These are phyloP conservation scores for Wallacemonas sp. DNA, from an alignment of 208 protist species.

Conservation along the genomic window DNA sequence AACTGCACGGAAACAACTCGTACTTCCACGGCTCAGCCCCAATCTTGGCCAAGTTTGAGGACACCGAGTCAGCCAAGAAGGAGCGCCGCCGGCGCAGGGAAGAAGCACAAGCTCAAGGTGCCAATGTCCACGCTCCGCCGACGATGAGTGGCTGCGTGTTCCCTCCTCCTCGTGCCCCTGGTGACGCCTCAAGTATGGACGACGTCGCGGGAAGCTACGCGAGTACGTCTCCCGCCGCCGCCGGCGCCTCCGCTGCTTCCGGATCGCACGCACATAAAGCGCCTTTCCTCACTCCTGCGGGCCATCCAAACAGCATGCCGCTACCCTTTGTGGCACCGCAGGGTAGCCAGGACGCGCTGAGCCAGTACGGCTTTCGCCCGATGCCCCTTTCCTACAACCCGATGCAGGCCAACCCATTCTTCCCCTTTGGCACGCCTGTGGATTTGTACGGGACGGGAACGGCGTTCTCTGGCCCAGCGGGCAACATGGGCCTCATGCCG, in stretches of 20 bases:
- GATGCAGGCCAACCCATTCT: constrained; percentile 8
- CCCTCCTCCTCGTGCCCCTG: constrained; percentile 26
- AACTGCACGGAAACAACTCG: constrained; percentile 65
- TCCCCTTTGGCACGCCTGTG: constrained; percentile 1
- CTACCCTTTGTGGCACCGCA: background rate
- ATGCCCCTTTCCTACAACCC: constrained; percentile 10
- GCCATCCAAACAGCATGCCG: background rate
- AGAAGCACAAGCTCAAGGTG: constrained; percentile 15
- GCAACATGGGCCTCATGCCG: background rate
- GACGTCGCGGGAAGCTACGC: background rate
- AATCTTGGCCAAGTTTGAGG: constrained; percentile 73
- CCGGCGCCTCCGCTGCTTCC: no score
- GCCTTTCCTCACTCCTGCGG: background rate
- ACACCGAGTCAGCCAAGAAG: constrained; percentile 68
- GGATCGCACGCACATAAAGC: background rate
- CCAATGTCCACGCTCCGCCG: constrained; percentile 1
- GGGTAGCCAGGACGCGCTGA: background rate
- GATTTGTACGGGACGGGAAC: background rate
- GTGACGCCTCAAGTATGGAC: background rate
- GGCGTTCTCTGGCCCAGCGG: background rate
- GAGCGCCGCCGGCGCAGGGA: constrained; percentile 66
- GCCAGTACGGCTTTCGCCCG: constrained; percentile 4
- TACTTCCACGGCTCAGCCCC: constrained; percentile 60
- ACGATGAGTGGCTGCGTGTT: constrained; percentile 43
- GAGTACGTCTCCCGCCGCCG: no score